These are phyloP conservation scores for Oxyria digyna DNA, from an alignment of 148 eudicot genomes.

Conservation along the genomic window DNA sequence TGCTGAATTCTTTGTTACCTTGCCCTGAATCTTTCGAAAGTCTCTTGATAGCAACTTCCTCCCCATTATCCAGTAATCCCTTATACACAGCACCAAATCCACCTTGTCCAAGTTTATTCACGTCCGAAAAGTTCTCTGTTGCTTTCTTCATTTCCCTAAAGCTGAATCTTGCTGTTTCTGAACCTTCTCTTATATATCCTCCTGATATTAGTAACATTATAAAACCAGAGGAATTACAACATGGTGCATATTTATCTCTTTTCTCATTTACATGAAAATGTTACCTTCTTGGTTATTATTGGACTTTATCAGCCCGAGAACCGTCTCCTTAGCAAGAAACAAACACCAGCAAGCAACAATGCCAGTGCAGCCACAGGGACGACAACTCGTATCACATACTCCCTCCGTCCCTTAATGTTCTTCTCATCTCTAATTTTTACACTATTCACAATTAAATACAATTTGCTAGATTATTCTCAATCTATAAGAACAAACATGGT, in stretches of 20 bases:
- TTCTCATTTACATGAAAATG: too few relatives aligned
- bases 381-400: not conserved
- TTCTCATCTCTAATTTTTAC: too few relatives aligned
- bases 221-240: too few relatives aligned
- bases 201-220: not conserved
- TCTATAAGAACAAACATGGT: too few relatives aligned
- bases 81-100: constrained; percentile 8
- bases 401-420: not conserved
- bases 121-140: not conserved
- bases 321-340: not conserved
- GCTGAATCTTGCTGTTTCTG: not conserved
- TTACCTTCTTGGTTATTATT: too few relatives aligned
- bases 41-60: constrained; percentile 29
- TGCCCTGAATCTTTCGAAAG: constrained; percentile 33
- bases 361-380: not conserved
- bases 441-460: too few relatives aligned
- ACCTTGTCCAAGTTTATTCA: not conserved
- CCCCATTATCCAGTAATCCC: constrained; percentile 26
- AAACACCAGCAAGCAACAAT: not conserved
- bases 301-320: not conserved
- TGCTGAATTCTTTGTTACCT: constrained; percentile 34
- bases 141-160: not conserved
- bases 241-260: too few relatives aligned
- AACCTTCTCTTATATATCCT: not conserved
- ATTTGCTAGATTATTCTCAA: too few relatives aligned